phyloP scores from a whole-genome alignment of 192 early-diverging fungal species.

The Coemansia sp. region DNA sequence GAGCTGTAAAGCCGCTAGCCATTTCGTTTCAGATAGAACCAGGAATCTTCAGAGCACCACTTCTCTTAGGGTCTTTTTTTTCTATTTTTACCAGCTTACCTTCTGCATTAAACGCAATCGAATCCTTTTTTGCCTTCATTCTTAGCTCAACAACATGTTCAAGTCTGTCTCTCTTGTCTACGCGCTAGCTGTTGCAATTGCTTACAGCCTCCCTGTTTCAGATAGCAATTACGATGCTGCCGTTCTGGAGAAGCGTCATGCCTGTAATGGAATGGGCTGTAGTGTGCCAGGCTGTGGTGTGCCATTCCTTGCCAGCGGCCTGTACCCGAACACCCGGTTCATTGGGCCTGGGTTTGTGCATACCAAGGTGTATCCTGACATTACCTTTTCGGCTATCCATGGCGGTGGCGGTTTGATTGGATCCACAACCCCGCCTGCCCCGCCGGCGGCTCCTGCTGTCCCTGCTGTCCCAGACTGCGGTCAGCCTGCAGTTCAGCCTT shows the following conservation, averaged over 20 bases:
- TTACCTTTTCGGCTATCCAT: slow-evolving; percentile 17
- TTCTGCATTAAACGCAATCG: slow-evolving; percentile 1
- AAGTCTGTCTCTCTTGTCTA: slow-evolving; percentile 19
- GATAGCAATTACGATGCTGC: background rate
- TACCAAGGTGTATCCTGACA: slow-evolving; percentile 15
- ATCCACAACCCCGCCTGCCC: background rate
- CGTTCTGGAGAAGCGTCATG: slow-evolving; percentile 10
- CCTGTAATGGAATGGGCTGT: slow-evolving; percentile 17
- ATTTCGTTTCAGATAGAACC: background rate
- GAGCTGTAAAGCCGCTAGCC: background rate
- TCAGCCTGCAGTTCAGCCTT: background rate
- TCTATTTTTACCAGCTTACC: background rate
- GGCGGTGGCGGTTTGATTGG: slow-evolving; percentile 3
- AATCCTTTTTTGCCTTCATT: background rate
- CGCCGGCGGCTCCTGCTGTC: slow-evolving; percentile 1
- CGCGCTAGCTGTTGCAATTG: slow-evolving; percentile 14
- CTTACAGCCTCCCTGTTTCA: slow-evolving; percentile 11
- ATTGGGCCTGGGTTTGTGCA: slow-evolving; percentile 21
- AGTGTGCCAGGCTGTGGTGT: slow-evolving; percentile 2
- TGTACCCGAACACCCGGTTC: slow-evolving; percentile 27
- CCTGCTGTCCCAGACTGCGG: slow-evolving; percentile 5
- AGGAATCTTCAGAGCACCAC: slow-evolving; percentile 29
- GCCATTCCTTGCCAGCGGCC: slow-evolving; percentile 11
- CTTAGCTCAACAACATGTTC: slow-evolving; percentile 14
- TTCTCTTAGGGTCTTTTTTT: slow-evolving; percentile 32